Conservation (phyloP, 495 filamentous ascomycete species). For the Astrothelium macrocarpum region DNA sequence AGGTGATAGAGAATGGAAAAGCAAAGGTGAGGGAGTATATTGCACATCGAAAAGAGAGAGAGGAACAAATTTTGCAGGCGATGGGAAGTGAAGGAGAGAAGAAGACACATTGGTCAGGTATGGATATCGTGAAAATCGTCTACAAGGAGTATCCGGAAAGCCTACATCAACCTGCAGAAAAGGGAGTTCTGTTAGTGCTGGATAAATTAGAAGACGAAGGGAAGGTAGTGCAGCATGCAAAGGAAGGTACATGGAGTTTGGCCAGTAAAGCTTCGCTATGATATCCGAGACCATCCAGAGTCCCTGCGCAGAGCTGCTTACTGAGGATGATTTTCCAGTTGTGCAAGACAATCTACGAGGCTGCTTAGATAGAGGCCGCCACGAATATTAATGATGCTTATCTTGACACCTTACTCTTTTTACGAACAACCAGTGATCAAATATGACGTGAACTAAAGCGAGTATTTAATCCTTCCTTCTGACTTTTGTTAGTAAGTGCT, state of each 20-base stretch:
- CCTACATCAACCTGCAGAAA: slow-evolving; percentile 52
- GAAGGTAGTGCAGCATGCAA: slow-evolving; percentile 24
- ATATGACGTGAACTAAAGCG: too few species aligned
- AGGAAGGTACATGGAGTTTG: slow-evolving; percentile 22
- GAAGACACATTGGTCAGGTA: slow-evolving; percentile 48
- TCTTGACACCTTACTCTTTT: too few species aligned
- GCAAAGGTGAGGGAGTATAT: slow-evolving; percentile 72
- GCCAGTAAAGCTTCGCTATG: slow-evolving; percentile 20
- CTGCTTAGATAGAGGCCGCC: too few species aligned
- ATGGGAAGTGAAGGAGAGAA: slow-evolving; percentile 39
- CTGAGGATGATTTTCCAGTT: too few species aligned
- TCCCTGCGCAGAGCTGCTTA: too few species aligned
- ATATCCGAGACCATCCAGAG: not conserved
- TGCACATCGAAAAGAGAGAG: slow-evolving; percentile 63
- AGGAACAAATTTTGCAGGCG: slow-evolving; percentile 68
- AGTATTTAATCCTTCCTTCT: too few species aligned
- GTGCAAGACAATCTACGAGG: too few species aligned
- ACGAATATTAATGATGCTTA: too few species aligned
- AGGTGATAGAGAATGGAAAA: slow-evolving; percentile 56
- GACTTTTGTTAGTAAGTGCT: too few species aligned
- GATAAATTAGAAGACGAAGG: slow-evolving; percentile 32
- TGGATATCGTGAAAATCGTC: slow-evolving; percentile 77
- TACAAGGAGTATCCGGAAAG: slow-evolving; percentile 69
- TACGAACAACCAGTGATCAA: too few species aligned
- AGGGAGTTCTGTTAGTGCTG: slow-evolving; percentile 32